Conservation (phyloP, 2,329 filamentous ascomycete species). For the Aspergillus tanneri region DNA sequence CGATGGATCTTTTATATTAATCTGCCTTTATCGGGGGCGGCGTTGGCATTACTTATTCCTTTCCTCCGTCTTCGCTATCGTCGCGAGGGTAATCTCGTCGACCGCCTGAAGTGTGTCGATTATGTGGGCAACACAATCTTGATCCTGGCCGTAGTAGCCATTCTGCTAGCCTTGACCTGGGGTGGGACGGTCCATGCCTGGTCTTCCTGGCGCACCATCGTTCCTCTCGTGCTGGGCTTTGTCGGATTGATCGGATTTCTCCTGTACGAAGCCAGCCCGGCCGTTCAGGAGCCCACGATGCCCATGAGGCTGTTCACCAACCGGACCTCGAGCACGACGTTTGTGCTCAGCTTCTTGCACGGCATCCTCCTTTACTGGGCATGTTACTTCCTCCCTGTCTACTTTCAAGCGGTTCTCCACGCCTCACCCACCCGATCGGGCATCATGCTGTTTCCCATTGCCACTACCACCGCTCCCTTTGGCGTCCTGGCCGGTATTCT, state of each 20-base stretch:
- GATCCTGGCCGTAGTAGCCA: conserved; percentile 25
- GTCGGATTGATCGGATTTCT: conserved; percentile 26
- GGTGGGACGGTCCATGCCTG: conserved; percentile 33
- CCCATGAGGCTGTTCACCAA: conserved; percentile 22
- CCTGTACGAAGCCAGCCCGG: conserved; percentile 15
- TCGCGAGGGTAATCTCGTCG: background rate
- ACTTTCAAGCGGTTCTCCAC: conserved; percentile 39
- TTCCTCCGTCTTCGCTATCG: conserved; percentile 23
- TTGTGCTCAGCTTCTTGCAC: background rate
- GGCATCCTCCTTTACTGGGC: background rate
- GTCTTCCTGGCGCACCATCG: conserved; percentile 29
- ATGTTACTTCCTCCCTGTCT: conserved; percentile 38
- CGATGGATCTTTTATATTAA: conserved; percentile 36
- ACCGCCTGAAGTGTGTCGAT: conserved; percentile 26
- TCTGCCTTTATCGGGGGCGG: conserved; percentile 26
- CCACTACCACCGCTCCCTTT: conserved; percentile 13
- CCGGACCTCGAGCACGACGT: background rate
- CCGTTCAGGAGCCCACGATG: conserved; percentile 37
- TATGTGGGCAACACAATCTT: conserved; percentile 32
- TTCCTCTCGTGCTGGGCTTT: conserved; percentile 31
- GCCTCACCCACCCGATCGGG: conserved; percentile 30
- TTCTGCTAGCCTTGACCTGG: conserved; percentile 34
- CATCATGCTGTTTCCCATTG: conserved; percentile 23
- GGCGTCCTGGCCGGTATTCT: conserved; percentile 23
- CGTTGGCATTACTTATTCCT: conserved; percentile 23